phyloP scores from a whole-genome alignment of 164 flowering plant species.

The Berberis vulgaris region DNA sequence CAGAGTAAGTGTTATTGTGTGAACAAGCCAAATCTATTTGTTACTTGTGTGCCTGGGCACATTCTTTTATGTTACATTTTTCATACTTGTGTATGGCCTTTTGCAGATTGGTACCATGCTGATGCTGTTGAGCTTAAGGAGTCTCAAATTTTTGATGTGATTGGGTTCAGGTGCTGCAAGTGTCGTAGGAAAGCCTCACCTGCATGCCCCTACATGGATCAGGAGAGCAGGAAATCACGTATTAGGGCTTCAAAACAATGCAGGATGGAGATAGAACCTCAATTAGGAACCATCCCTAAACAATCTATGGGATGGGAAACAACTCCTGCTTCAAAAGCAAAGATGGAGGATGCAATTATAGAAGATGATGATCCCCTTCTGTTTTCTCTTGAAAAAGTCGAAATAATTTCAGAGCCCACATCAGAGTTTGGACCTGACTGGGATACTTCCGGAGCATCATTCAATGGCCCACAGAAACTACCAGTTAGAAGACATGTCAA shows the following conservation, averaged over 20 bases:
- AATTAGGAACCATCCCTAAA: constrained; percentile 18
- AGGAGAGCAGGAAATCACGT: constrained; percentile 14
- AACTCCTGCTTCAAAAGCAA: constrained; percentile 16
- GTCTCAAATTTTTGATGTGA: constrained; percentile 45
- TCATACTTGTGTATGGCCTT: background rate
- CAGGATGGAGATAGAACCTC: constrained; percentile 14
- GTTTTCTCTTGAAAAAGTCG: constrained; percentile 44
- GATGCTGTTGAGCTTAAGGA: constrained; percentile 81
- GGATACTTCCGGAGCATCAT: constrained; percentile 23
- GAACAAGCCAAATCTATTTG: background rate
- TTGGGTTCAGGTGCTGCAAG: constrained; percentile 84
- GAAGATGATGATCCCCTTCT: constrained; percentile 51
- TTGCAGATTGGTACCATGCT: constrained; percentile 92
- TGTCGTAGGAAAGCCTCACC: constrained; percentile 71
- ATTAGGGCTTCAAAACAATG: constrained; percentile 26
- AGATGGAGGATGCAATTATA: constrained; percentile 22
- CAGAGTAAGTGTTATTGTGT: constrained; percentile 38
- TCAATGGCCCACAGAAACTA: constrained; percentile 35
- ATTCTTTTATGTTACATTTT: background rate
- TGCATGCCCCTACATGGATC: constrained; percentile 52
- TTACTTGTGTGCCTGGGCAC: background rate
- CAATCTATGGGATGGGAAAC: constrained; percentile 19
- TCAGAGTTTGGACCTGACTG: constrained; percentile 26
- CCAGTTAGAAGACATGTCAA: constrained; percentile 67
- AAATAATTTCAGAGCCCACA: constrained; percentile 29